Conservation (phyloP, 1,139 yeast genomes). For the Zygotorulaspora mrakii region DNA sequence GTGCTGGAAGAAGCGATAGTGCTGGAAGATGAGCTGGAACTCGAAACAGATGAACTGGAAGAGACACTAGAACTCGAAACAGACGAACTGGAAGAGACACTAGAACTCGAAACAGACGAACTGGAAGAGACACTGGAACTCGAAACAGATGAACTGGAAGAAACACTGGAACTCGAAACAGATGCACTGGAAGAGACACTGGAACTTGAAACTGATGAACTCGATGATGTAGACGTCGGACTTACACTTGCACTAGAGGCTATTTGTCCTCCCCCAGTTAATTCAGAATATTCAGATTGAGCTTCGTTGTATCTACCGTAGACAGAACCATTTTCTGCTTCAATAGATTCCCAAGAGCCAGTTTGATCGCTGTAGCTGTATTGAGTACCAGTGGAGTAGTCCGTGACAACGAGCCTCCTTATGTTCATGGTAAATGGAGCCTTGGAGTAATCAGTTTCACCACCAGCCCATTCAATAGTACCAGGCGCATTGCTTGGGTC, state of each 20-base stretch:
- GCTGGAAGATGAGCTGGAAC: constrained; percentile 5
- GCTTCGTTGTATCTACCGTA: constrained; percentile 57
- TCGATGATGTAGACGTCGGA: constrained; percentile 12
- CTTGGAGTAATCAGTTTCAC: constrained; percentile 57
- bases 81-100: constrained; percentile 12
- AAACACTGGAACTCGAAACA: constrained; percentile 10
- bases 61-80: constrained; percentile 1
- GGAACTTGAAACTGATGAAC: constrained; percentile 8
- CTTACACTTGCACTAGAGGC: constrained; percentile 7
- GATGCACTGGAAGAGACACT: constrained; percentile 9
- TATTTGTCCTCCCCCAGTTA: constrained; percentile 37
- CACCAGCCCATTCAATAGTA: constrained; percentile 85
- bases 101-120: constrained; percentile 12
- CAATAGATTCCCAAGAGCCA: constrained; percentile 68
- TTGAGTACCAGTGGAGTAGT: constrained; percentile 73
- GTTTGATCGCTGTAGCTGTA: constrained; percentile 62
- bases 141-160: constrained; percentile 17
- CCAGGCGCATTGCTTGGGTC: constrained; percentile 62
- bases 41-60: too few species aligned
- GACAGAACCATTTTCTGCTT: constrained; percentile 59
- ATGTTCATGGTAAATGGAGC: constrained; percentile 72
- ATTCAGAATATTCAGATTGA: constrained; percentile 45
- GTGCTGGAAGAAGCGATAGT: background rate
- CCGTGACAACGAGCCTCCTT: constrained; percentile 58
- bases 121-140: constrained; percentile 11